Evolutionary conservation across 2,329 filamentous ascomycete genomes (phyloP).

Genomic region (Penicillium griseofulvum): DNA sequence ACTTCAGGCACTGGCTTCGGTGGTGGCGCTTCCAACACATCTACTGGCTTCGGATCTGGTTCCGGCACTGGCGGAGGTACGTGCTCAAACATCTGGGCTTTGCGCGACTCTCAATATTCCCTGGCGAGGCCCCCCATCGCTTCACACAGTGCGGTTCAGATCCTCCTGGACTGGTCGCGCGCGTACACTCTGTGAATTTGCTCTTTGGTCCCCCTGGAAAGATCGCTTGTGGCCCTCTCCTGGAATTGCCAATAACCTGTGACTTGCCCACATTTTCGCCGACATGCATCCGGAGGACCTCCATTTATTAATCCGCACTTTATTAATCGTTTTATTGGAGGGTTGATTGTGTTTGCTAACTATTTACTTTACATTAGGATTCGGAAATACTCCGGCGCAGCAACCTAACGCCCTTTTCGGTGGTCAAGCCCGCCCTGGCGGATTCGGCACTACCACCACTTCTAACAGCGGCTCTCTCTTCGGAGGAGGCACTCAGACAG

Average conservation of each 20-base stretch:
- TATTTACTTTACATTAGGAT: conserved; percentile 28
- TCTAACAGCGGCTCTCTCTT: conserved; percentile 34
- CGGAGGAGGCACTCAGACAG: conserved; percentile 25
- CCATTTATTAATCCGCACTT: neutral
- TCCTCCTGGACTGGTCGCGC: neutral
- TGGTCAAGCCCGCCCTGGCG: conserved; percentile 29
- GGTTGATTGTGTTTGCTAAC: conserved; percentile 18
- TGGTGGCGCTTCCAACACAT: conserved; percentile 28
- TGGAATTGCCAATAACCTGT: neutral
- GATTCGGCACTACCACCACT: conserved; percentile 33
- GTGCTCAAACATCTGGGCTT: conserved; percentile 29
- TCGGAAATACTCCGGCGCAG: conserved; percentile 34
- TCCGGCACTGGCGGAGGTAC: conserved; percentile 41
- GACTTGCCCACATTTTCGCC: neutral
- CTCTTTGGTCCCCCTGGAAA: neutral
- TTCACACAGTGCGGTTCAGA: conserved; percentile 3
- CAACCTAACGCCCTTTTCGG: conserved; percentile 39
- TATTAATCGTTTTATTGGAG: neutral
- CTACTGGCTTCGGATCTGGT: conserved; percentile 36
- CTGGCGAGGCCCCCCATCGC: conserved; percentile 9
- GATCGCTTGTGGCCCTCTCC: neutral
- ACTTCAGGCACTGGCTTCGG: conserved; percentile 33
- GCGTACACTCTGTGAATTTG: neutral
- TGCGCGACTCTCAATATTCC: conserved; percentile 20
- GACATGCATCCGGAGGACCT: neutral